Base-by-base conservation (phyloP, 306 rosid species). In the Abrus pulchellus region DNA sequence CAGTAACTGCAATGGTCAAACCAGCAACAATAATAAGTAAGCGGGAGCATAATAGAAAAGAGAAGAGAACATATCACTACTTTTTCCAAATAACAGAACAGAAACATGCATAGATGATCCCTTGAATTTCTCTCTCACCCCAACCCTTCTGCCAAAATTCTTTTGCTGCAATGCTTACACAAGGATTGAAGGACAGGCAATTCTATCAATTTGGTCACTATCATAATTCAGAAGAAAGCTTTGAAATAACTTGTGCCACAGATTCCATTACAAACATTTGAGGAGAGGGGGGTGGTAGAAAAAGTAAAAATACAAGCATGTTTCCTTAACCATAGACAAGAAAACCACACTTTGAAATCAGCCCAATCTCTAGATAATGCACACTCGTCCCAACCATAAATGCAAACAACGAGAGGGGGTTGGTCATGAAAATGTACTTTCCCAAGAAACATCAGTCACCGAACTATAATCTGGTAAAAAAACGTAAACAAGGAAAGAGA, bases 1-100 rank as follows among this genome's bases (percentile, higher is more conserved):
- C 84, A 9, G 97, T 90, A 78, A 96, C 99, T 96, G 97, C 89
- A 90, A 75, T 83, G 60, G 65, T 75, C 67, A 84, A 85, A 60
- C 76, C 82, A 83, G 65, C 55, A 80, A 54, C 52, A 68, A 75
- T 29, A 68, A 8, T 34, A 74, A 76, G 80, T 82, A 60, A 88
- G 88, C 65, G 61, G 32, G 28, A 74, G 49, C 78, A 72, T 74
- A 70, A 44, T 60, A 33, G 41, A 74, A 68, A 9, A 78, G 9
- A 30, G 2, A 73, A 72, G 34, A 33, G 60, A 75, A 74, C 62
- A 56, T 41, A 33, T 59, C 50, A n/a, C 65, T 47, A 67, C 41
- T 30, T 27, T 61, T 73, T 59, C 43, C 62, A 72, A 49, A 75
- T n/a, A 56, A 10, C 2, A 79, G 0, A 79, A 45, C 14, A 62